These are phyloP conservation scores for Kwoniella shandongensis DNA, from an alignment of 768 basidiomycete genomes.

Conservation along the genomic window DNA sequence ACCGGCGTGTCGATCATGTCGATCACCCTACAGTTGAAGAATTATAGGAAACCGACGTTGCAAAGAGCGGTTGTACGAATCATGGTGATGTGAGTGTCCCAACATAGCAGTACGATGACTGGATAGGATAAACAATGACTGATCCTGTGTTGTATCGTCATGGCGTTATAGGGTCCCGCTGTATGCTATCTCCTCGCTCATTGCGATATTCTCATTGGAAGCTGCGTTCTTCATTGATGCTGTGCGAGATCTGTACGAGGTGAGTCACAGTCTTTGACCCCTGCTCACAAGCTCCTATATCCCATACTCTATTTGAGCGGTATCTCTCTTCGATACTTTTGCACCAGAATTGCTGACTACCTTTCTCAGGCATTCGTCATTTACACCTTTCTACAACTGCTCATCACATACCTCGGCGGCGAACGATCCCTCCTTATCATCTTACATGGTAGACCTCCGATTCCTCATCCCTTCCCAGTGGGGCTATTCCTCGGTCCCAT, in stretches of 20 bases:
- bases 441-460: constrained; percentile 85
- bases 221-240: constrained; percentile 96
- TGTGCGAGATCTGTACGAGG: constrained; percentile 94
- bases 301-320: no score
- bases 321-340: no score
- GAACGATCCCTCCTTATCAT: constrained; percentile 89
- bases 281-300: background rate
- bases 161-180: constrained; percentile 65
- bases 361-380: constrained; percentile 52
- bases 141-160: no score
- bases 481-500: constrained; percentile 79
- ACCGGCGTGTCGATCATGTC: constrained; percentile 51
- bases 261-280: constrained; percentile 52
- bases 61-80: constrained; percentile 87
- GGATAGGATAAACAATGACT: no score
- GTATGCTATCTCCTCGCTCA: constrained; percentile 85
- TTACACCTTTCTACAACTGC: constrained; percentile 52
- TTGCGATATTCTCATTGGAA: constrained; percentile 88
- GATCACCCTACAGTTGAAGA: constrained; percentile 53
- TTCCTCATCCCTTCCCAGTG: constrained; percentile 80
- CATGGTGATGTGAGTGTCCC: constrained; percentile 77
- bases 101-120: background rate
- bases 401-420: constrained; percentile 63
- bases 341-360: background rate
- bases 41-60: constrained; percentile 50